Base-by-base conservation (phyloP, 2,329 filamentous ascomycete species). In the Fusarium azukiicola region DNA sequence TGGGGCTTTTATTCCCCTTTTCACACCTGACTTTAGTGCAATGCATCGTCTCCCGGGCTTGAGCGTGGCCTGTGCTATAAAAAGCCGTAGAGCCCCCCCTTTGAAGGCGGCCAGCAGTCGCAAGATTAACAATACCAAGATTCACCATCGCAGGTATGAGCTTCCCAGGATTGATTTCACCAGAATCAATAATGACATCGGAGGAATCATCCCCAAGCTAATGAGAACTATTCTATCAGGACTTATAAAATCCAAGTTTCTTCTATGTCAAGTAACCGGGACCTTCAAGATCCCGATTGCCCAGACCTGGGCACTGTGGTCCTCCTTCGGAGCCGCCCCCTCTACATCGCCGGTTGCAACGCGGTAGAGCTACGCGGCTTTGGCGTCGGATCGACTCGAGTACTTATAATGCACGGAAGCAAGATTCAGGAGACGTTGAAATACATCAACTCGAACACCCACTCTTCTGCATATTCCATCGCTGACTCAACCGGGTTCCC, bases 211-310 rank as follows among this genome's bases (percentile, higher is more conserved):
- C 19, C 52, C 6, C 13, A 13, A 11, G 21, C 52, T 38, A 16
- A 56, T 13, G 13, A n/a, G 8, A 6, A 1, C 6, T 21, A 36
- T 4, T 21, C 3, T 3, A 36, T 21, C 17, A 63, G n/a, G 14
- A 44, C 36, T 63, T 23, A 27, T 27, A 21, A 44, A 40, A 44
- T 63, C 58, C 3, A 63, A 63, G 38, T 9, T 63, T 0, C 36
- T 44, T 38, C 16, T 63, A 10, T 13, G 58, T 2, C 58, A 63
- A 27, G 58, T 63, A 44, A 63, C 58, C 36, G 11, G 17, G n/a
- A 63, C 58, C n/a, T 27, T 63, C 58, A 63, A 63, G 36, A 63
- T 38, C n/a, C 58, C 58, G 16, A 44, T 63, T 42, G 21, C 66
- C 19, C 47, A 36, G 13, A 68, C 66, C 9, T 68, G 47, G 66